Conservation (phyloP, 2,329 filamentous ascomycete species). For the Claviceps purpurea region DNA sequence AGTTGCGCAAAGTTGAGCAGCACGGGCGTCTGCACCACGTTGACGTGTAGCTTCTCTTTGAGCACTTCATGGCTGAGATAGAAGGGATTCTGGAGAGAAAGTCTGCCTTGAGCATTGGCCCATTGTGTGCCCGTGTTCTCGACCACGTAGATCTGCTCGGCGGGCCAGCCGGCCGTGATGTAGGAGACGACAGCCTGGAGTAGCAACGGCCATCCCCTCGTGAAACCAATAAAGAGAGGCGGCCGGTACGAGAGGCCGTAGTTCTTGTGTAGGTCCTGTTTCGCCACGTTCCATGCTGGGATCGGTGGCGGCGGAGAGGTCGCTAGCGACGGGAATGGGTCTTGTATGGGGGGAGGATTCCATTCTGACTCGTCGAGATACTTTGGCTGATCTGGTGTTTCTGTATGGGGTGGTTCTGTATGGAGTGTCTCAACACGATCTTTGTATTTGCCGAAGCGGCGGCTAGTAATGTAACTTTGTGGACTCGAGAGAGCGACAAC, state of each 20-base stretch:
- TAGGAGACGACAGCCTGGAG: slow-evolving; percentile 43
- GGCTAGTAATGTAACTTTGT: neutral
- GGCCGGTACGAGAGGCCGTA: slow-evolving; percentile 26
- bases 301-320: slow-evolving; percentile 25
- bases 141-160: slow-evolving; percentile 41
- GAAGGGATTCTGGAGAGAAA: slow-evolving; percentile 27
- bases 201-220: slow-evolving; percentile 39
- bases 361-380: slow-evolving; percentile 13
- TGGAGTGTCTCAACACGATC: neutral
- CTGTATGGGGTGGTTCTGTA: neutral
- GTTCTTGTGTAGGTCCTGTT: slow-evolving; percentile 22
- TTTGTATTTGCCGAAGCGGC: neutral
- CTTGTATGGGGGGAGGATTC: slow-evolving; percentile 23
- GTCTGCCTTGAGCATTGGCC: slow-evolving; percentile 32
- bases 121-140: slow-evolving; percentile 46
- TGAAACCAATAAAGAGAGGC: slow-evolving; percentile 47
- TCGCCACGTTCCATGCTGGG: slow-evolving; percentile 30
- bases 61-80: neutral
- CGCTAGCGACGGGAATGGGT: slow-evolving; percentile 29
- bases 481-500: neutral
- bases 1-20: slow-evolving; percentile 41
- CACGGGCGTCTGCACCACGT: slow-evolving; percentile 35
- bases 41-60: slow-evolving; percentile 32
- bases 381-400: neutral
- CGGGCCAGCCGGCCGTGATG: slow-evolving; percentile 45